Evolutionary conservation across 148 eudicot species (phyloP).

Genomic region (Chenopodium formosanum): DNA sequence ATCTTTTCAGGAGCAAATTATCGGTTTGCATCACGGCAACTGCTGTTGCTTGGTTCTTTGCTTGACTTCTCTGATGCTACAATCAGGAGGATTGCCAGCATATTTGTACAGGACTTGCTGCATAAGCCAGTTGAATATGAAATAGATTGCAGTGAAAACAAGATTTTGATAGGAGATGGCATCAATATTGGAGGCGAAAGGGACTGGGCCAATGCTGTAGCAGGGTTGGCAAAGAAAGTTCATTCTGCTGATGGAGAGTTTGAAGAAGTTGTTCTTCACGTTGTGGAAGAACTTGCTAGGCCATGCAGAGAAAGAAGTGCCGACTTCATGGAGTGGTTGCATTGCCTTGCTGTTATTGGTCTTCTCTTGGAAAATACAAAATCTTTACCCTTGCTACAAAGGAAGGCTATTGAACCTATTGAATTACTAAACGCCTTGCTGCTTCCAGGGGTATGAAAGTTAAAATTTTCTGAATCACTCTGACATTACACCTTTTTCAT

Average conservation of each 20-base stretch:
- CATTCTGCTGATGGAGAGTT: conserved; percentile 87
- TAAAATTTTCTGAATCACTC: background rate
- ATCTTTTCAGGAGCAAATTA: conserved; percentile 64
- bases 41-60: conserved; percentile 77
- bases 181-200: conserved; percentile 82
- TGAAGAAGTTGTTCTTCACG: conserved; percentile 72
- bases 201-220: conserved; percentile 86
- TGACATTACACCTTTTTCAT: background rate
- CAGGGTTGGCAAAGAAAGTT: conserved; percentile 65
- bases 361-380: conserved; percentile 72
- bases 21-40: conserved; percentile 77
- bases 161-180: conserved; percentile 87
- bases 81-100: conserved; percentile 72
- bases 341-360: conserved; percentile 80
- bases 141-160: conserved; percentile 53
- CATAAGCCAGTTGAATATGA: conserved; percentile 63
- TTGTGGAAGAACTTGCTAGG: conserved; percentile 74
- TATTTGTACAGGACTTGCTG: conserved; percentile 61
- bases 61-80: conserved; percentile 90
- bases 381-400: conserved; percentile 62
- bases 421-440: conserved; percentile 75
- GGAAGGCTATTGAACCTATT: conserved; percentile 72
- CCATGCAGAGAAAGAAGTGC: conserved; percentile 98
- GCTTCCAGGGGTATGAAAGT: conserved; percentile 80
- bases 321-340: conserved; percentile 84